Evolutionary conservation across 2,329 filamentous ascomycete species (phyloP).

Genomic region (Pestalotiopsis sp.): DNA sequence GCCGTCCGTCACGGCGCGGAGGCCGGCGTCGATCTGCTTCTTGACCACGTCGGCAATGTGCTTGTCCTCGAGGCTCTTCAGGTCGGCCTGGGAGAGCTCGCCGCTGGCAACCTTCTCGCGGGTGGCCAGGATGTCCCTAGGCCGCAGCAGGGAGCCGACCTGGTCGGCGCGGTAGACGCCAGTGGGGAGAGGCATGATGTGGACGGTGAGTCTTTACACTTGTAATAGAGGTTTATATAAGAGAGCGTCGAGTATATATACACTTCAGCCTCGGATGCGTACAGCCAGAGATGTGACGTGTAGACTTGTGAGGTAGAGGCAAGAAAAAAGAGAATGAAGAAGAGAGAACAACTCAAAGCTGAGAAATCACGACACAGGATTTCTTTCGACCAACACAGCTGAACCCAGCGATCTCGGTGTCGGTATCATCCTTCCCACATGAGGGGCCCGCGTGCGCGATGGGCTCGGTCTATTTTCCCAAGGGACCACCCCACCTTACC

Average conservation of each 20-base stretch:
- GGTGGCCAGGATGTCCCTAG: conserved; percentile 50
- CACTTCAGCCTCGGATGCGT: background rate
- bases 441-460: background rate
- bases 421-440: background rate
- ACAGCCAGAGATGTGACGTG: background rate
- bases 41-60: conserved; percentile 50
- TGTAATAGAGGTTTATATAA: background rate
- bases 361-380: conserved; percentile 12
- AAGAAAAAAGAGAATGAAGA: background rate
- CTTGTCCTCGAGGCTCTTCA: conserved; percentile 54
- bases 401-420: background rate
- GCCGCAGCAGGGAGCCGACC: conserved; percentile 58
- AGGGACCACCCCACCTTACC: conserved; percentile 3
- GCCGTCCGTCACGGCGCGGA: conserved; percentile 56
- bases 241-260: background rate
- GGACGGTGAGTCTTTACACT: background rate
- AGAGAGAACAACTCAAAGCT: background rate
- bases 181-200: conserved; percentile 40
- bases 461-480: background rate
- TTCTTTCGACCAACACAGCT: conserved; percentile 4
- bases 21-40: conserved; percentile 50
- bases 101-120: conserved; percentile 49
- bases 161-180: conserved; percentile 56
- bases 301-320: background rate
- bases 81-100: conserved; percentile 42